These are phyloP conservation scores for Pichia ethanolica DNA, from an alignment of 805 yeast genomes.

Conservation along the genomic window DNA sequence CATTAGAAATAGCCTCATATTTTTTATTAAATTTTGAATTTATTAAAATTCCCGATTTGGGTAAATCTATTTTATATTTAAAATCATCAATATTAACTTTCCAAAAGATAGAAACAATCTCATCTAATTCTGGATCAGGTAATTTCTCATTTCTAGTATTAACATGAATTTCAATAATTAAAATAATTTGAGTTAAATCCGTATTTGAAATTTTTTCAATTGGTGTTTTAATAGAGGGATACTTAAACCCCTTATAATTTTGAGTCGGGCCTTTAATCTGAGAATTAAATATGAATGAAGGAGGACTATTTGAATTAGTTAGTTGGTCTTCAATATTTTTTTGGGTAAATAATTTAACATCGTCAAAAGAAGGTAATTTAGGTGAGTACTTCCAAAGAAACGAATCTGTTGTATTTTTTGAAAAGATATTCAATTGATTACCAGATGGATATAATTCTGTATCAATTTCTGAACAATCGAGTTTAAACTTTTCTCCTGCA, in stretches of 20 bases:
- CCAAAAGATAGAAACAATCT: slow-evolving; percentile 58
- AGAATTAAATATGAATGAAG: slow-evolving; percentile 28
- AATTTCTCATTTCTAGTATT: slow-evolving; percentile 38
- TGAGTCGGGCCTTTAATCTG: slow-evolving; percentile 47
- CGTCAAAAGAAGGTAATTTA: slow-evolving; percentile 41
- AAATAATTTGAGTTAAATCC: slow-evolving; percentile 44
- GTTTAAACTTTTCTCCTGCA: slow-evolving; percentile 57
- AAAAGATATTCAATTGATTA: neutral
- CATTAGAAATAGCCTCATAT: neutral
- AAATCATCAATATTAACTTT: slow-evolving; percentile 39
- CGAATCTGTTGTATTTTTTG: neutral
- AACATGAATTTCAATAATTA: slow-evolving; percentile 64
- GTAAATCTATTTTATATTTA: slow-evolving; percentile 27
- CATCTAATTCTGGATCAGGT: slow-evolving; percentile 65
- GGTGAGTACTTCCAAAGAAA: slow-evolving; percentile 11
- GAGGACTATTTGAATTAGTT: slow-evolving; percentile 8
- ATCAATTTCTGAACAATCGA: slow-evolving; percentile 33
- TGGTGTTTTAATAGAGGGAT: slow-evolving; percentile 24
- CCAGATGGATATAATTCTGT: slow-evolving; percentile 15
- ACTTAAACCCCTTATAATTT: slow-evolving; percentile 33
- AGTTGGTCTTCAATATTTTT: too few species aligned
- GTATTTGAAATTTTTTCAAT: slow-evolving; percentile 28
- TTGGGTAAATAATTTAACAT: too few species aligned
- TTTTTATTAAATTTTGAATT: neutral
- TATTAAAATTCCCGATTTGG: slow-evolving; percentile 32